A percentile compares a stretch with the other conserved stretches of the same genome.
phyloP scores from a whole-genome alignment of 192 early-diverging fungal genomes.

The Gonapodya prolifera region DNA sequence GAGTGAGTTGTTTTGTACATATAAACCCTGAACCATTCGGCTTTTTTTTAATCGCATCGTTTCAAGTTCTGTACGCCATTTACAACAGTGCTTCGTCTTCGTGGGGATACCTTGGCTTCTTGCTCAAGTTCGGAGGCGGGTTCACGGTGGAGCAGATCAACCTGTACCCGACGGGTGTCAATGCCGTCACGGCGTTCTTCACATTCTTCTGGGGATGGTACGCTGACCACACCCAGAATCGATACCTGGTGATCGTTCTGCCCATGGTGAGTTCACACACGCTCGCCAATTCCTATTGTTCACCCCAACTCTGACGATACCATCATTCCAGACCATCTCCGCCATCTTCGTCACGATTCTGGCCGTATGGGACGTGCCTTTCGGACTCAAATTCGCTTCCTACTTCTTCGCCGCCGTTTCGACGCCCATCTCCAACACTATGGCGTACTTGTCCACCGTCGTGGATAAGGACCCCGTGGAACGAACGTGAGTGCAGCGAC shows the following conservation, averaged over 20 bases:
- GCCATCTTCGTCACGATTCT: not conserved
- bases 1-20: not conserved
- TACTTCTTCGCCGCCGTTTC: conserved; percentile 5
- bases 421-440: not conserved
- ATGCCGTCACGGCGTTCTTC: not conserved
- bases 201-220: conserved; percentile 1
- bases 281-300: too few species aligned
- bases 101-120: conserved; percentile 1
- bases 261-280: conserved; percentile 1
- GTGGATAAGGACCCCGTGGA: conserved; percentile 2
- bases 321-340: not conserved
- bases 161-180: not conserved
- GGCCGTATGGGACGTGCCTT: conserved; percentile 1
- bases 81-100: not conserved
- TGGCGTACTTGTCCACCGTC: not conserved
- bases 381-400: not conserved
- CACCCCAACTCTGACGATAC: not conserved
- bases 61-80: not conserved
- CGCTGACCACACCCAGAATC: not conserved
- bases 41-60: too few species aligned
- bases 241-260: not conserved
- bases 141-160: conserved; percentile 5
- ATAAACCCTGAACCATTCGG: not conserved
- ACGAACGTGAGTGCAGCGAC: too few species aligned
- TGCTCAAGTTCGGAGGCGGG: not conserved